Base-by-base conservation (phyloP, 805 yeast genomes). In the Babjeviella inositovora region DNA sequence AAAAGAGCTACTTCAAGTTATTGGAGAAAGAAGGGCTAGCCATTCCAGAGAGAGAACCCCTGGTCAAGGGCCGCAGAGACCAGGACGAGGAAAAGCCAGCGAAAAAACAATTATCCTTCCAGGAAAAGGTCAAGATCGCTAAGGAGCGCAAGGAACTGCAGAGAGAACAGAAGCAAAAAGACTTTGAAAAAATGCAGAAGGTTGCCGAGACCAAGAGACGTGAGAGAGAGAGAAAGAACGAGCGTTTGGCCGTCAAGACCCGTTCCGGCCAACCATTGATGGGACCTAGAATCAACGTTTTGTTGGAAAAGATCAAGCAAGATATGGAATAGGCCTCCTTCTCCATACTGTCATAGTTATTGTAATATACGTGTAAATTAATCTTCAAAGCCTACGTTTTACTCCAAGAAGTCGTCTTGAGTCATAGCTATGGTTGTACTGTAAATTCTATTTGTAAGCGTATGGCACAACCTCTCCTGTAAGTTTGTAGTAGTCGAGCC, bases 251-350 rank as follows among this genome's bases (percentile, higher is more conserved):
- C 28, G 34, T 50, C 6, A 70, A 55, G 30, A 85, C 93, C 2
- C 57, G 57, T 35, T 41, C 53, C 4, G 97, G 97, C 0, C 97
- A 85, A 44, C 96, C 96, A 3, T 47, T 67, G 21, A 80, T 85
- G 87, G 94, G 82, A 0, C 92, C 94, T 9, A 66, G 92, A 45
- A 80, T 85, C 28, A 73, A 69, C 26, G 66, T 70, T 34, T 52
- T 85, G 20, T 55, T 85, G 23, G 90, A 76, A 25, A 80, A 82
- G 45, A 79, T 85, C 30, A 70, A 66, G 38, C 47, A 47, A 14
- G 72, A 67, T 31, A n/a, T n/a, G n/a, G n/a, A n/a, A n/a, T n/a
- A n/a, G n/a, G n/a, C n/a, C n/a, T n/a, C n/a, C n/a, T n/a, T n/a
- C n/a, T n/a, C n/a, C n/a, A n/a, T n/a, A n/a, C n/a, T n/a, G n/a